Percentiles rank a stretch among this genome's conserved stretches.
phyloP scores from a whole-genome alignment of 257 asterid species.

The Penstemon eatonii region DNA sequence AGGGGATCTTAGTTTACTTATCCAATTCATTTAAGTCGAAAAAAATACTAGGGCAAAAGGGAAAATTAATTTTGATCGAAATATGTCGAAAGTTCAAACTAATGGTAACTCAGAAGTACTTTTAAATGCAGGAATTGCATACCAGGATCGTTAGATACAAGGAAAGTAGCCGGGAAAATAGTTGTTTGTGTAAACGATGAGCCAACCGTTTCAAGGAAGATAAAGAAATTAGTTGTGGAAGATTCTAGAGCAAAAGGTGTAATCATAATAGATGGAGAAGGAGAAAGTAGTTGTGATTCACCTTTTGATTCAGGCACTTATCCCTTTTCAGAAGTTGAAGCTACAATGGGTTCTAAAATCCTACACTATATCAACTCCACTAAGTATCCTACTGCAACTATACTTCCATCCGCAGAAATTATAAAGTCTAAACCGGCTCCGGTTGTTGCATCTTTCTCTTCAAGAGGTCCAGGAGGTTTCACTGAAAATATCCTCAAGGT shows the following conservation, averaged over 20 bases:
- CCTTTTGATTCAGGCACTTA: slow-evolving; percentile 64
- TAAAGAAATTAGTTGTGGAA: slow-evolving; percentile 60
- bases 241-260: slow-evolving; percentile 63
- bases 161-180: slow-evolving; percentile 57
- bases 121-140: slow-evolving; percentile 54
- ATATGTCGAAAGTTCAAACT: not conserved
- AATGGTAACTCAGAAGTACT: not conserved
- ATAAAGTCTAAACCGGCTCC: slow-evolving; percentile 57
- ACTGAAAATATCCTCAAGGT: slow-evolving; percentile 78
- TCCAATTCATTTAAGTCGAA: too few species aligned
- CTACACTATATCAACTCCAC: slow-evolving; percentile 67
- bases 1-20: too few species aligned
- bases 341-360: slow-evolving; percentile 37
- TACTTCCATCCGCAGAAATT: slow-evolving; percentile 49
- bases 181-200: slow-evolving; percentile 58
- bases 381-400: slow-evolving; percentile 58
- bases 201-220: slow-evolving; percentile 42
- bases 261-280: slow-evolving; percentile 52
- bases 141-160: slow-evolving; percentile 63
- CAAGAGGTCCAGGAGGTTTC: slow-evolving; percentile 66
- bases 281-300: slow-evolving; percentile 24
- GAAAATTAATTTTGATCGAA: not conserved
- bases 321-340: slow-evolving; percentile 60
- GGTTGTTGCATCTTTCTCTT: slow-evolving; percentile 63
- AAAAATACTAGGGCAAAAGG: too few species aligned